Evolutionary conservation across 768 basidiomycete genomes (phyloP).

Genomic region (Russula ochroleuca): DNA sequence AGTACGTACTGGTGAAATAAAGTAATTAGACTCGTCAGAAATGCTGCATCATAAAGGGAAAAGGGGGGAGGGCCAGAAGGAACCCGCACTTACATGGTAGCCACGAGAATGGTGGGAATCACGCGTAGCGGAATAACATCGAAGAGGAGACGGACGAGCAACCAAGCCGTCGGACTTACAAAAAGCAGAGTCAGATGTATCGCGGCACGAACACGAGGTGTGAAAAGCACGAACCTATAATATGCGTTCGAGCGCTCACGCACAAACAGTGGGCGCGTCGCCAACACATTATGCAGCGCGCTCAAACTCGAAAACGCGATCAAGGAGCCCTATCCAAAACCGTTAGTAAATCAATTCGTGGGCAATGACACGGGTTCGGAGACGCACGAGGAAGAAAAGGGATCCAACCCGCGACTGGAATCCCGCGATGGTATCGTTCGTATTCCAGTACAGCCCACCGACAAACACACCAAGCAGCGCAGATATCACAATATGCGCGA

Average conservation of each 20-base stretch:
- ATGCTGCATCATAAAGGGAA: background rate
- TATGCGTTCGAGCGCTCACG: constrained; percentile 82
- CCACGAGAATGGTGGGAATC: constrained; percentile 82
- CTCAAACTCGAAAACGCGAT: constrained; percentile 90
- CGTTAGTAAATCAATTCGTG: background rate
- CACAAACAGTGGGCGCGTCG: constrained; percentile 80
- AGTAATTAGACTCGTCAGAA: background rate
- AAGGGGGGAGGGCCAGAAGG: no score
- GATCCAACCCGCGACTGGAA: constrained; percentile 94
- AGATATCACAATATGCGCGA: constrained; percentile 71
- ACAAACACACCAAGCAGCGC: constrained; percentile 80
- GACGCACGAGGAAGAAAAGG: constrained; percentile 80
- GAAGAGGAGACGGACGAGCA: constrained; percentile 81
- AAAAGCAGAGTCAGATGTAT: background rate
- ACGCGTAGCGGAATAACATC: constrained; percentile 87
- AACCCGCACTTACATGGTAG: constrained; percentile 61
- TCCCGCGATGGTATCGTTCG: constrained; percentile 76
- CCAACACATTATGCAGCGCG: constrained; percentile 84
- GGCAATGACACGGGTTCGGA: background rate
- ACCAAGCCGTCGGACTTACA: constrained; percentile 84
- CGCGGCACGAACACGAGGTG: background rate
- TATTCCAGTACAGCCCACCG: constrained; percentile 84
- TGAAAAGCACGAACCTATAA: constrained; percentile 56
- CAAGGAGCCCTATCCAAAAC: constrained; percentile 65
- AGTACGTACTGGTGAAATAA: constrained; percentile 57